Evolutionary conservation across 257 asterid species (phyloP), one percentile per base, ranked within the genome.

Genomic region (Solanum pennellii): DNA sequence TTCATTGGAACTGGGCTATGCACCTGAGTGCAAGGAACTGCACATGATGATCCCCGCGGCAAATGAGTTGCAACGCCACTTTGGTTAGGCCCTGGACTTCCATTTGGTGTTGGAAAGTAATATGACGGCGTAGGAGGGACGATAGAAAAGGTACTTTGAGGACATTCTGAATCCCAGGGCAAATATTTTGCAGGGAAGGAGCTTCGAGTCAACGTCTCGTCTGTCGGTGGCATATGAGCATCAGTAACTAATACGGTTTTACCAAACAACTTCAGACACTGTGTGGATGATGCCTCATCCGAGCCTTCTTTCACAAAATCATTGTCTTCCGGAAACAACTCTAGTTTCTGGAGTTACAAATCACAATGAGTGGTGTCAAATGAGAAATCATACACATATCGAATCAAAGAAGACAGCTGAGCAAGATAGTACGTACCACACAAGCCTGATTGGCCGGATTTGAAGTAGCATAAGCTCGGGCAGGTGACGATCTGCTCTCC

Each of bases 241-340:
- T 94, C 93, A 31, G 87, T 84, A 20, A 95, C 91, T 83, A 91
- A 66, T 25, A 97, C 91, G 0, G 96, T 97, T 95, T 94, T 92
- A 18, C 99, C 99, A 60, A 97, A 97, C 31, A 97, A 94, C 93
- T 95, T 97, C 90, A 97, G 89, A 90, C 91, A 84, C 86, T 89
- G 96, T 0, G 88, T 87, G 27, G 94, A 86, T 73, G 95, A 88
- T 82, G 89, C 90, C 86, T 92, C 95, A 0, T 79, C 89, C 3
- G 92, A 90, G 37, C 90, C 93, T 89, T 93, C 95, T 83, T 88
- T 87, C 20, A 65, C 77, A 29, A 80, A 90, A 87, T 84, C 83
- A 21, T 80, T 66, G 42, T 91, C 93, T 89, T 86, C 90, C 1
- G 92, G 87, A 21, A 92, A 90, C 86, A 90, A 84, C 83, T 92